Conservation (phyloP, 345 rosid genomes). For the Fremontodendron californicum region DNA sequence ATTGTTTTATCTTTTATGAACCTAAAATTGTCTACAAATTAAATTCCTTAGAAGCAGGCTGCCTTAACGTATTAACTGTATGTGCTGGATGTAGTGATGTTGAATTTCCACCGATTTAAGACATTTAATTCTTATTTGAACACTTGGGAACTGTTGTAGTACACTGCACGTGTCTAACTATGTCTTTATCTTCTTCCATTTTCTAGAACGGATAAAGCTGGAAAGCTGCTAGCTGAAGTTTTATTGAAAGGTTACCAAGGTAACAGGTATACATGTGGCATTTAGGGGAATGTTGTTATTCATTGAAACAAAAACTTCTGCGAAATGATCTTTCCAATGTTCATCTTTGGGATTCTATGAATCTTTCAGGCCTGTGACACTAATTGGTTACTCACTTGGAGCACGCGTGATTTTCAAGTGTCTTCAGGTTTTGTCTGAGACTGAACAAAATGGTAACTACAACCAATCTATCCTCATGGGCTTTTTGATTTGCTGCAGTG, state of each 20-base stretch:
- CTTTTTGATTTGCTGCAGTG: background rate
- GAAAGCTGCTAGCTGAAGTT: constrained; percentile 86
- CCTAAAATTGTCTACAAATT: background rate
- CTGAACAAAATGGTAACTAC: constrained; percentile 64
- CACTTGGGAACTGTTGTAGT: background rate
- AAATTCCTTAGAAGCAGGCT: background rate
- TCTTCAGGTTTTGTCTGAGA: constrained; percentile 73
- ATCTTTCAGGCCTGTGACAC: constrained; percentile 78
- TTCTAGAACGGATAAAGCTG: constrained; percentile 85
- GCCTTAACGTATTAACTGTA: background rate
- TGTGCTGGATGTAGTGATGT: background rate
- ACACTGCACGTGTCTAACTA: background rate
- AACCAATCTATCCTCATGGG: background rate
- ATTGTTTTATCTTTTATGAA: background rate
- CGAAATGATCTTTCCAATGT: background rate
- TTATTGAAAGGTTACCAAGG: constrained; percentile 87
- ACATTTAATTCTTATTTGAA: background rate
- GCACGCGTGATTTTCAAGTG: constrained; percentile 91
- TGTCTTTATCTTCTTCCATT: constrained; percentile 22
- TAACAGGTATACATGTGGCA: constrained; percentile 53
- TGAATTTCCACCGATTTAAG: background rate
- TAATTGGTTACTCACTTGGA: constrained; percentile 89
- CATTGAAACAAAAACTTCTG: background rate
- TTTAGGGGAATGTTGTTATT: constrained; percentile 2
- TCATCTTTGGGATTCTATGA: constrained; percentile 7